Base-by-base conservation (phyloP, 208 protist species). In the Trypanosomatidae sp. region DNA sequence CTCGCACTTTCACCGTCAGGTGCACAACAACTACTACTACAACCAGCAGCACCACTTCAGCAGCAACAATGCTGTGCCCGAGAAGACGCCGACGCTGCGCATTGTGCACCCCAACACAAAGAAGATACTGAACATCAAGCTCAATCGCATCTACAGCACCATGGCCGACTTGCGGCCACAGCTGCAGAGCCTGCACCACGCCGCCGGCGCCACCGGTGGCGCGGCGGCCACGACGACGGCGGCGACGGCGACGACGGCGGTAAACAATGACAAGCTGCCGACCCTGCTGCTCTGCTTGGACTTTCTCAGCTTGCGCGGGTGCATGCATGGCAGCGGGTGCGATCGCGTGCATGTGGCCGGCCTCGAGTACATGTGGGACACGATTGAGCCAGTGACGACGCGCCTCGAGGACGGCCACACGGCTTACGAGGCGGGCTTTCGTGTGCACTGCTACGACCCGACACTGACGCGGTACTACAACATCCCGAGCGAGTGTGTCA, bases 271-370 rank as follows among this genome's bases (percentile, higher is more conserved):
- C 6, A 5, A 30, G 5, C 22, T 13, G 15, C 42, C 41, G 26
- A 56, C 32, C 10, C 51, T 76, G n/a, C 35, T 53, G 11, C 45
- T 81, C 25, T 81, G 71, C 57, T n/a, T 61, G 33, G 64, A 61
- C 54, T 75, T 72, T 42, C 55, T 75, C 43, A 58, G 47, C 43
- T 25, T 46, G 26, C 61, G 66, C 28, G 64, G 56, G 23, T 89
- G 80, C 53, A 39, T 63, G 19, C 47, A 73, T 40, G 75, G 72
- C 26, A 75, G 69, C 49, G 56, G 58, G 30, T 89, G 80, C 48
- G 51, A 67, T n/a, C 74, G 82, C 48, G 70, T 90, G 21, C 81
- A 90, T 63, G 66, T 86, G 11, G 61, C 66, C 10, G 73, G 68
- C 21, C 33, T 69, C 30, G 75, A 86, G 56, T 72, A 90, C 66